A percentile compares a stretch with the other conserved stretches of the same genome.
Evolutionary conservation across 345 rosid genomes (phyloP).

Genomic region (Eucalyptus decipiens): DNA sequence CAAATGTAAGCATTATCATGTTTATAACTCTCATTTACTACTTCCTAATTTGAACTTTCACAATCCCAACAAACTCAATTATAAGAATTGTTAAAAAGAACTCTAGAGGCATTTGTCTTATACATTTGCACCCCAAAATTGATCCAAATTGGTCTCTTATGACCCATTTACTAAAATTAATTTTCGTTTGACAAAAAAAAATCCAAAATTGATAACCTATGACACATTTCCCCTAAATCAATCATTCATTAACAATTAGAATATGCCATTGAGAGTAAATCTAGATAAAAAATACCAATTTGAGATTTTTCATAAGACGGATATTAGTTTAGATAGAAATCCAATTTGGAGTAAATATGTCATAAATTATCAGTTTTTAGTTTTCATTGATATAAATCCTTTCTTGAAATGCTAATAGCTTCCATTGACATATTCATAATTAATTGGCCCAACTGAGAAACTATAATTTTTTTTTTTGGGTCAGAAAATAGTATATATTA

Average conservation of each 20-base stretch:
- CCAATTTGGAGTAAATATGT: no score
- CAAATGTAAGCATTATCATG: background rate
- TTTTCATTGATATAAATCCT: background rate
- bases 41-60: background rate
- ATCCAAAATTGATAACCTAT: background rate
- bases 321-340: background rate
- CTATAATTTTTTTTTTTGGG: no score
- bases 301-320: accelerated
- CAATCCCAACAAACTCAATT: no score
- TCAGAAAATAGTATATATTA: no score
- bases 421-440: background rate
- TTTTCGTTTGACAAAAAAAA: no score
- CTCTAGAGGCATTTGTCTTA: background rate
- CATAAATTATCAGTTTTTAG: accelerated
- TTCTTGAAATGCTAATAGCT: background rate
- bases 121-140: no score
- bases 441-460: background rate
- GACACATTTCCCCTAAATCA: accelerated
- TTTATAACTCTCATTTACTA: background rate
- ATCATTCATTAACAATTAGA: accelerated
- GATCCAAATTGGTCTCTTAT: no score
- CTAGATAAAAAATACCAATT: accelerated
- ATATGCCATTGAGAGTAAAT: no score
- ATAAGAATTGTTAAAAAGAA: no score
- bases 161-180: no score